Evolutionary conservation across 768 basidiomycete species (phyloP).

Genomic region (Kwoniella dendrophila): DNA sequence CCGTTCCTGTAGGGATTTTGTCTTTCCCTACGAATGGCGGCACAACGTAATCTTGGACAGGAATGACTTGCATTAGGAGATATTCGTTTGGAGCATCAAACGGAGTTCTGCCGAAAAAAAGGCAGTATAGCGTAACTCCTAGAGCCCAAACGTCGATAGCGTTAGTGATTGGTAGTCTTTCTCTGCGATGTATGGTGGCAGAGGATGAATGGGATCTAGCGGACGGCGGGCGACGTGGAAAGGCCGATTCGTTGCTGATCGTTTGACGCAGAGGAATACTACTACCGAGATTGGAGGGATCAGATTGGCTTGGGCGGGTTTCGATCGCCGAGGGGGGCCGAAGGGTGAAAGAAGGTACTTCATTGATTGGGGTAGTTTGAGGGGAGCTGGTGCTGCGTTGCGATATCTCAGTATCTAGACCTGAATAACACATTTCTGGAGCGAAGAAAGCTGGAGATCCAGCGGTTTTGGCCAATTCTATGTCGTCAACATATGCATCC

Average conservation of each 20-base stretch:
- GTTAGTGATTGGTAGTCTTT: slow-evolving; percentile 69
- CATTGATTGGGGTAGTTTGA: slow-evolving; percentile 37
- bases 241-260: slow-evolving; percentile 38
- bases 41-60: slow-evolving; percentile 72
- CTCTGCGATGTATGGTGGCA: slow-evolving; percentile 20
- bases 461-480: slow-evolving; percentile 83
- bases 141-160: slow-evolving; percentile 98
- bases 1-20: slow-evolving; percentile 60
- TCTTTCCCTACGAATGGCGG: slow-evolving; percentile 74
- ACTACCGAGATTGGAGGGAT: slow-evolving; percentile 27
- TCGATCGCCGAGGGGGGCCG: slow-evolving; percentile 35
- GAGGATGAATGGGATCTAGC: slow-evolving; percentile 38
- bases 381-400: slow-evolving; percentile 20
- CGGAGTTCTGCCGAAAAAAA: slow-evolving; percentile 84
- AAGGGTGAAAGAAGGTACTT: slow-evolving; percentile 41
- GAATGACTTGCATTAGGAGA: slow-evolving; percentile 74
- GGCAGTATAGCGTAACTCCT: slow-evolving; percentile 91
- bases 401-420: slow-evolving; percentile 40
- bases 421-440: slow-evolving; percentile 84
- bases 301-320: slow-evolving; percentile 29
- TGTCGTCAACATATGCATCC: slow-evolving; percentile 70
- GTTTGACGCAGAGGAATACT: slow-evolving; percentile 39
- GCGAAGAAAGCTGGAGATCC: slow-evolving; percentile 96
- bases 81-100: slow-evolving; percentile 75
- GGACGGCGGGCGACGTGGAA: slow-evolving; percentile 24